Evolutionary conservation across 768 basidiomycete genomes (phyloP), one percentile per base, ranked within the genome.

Genomic region (Russula griseocarnosa): DNA sequence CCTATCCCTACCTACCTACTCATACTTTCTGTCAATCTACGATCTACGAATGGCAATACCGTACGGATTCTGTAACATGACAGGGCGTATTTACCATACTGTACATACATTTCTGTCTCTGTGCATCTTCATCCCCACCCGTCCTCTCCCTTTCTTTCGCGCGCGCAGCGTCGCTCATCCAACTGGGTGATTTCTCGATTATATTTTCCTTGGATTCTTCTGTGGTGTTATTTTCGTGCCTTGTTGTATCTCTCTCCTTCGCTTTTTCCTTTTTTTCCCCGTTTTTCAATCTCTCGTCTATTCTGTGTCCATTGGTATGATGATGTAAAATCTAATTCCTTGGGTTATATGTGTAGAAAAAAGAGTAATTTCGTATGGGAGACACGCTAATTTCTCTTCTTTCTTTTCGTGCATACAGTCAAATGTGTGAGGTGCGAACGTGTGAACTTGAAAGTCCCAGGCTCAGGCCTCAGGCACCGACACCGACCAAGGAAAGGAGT

Each of bases 331-430:
- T 62, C 44, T 61, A 61, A 55, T 55, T 30, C 47, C 53, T 46
- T 34, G 54, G 61, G 61, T 26, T 55, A 44, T 44, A 53, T 36
- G 36, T n/a, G 32, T 55, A 61, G 60, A 54, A 28, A 26, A 54
- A 28, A 26, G 54, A 22, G 47, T 61, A 55, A 36, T 46, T 36
- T 46, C 32, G 30, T 44, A 61, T 36, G 56, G 20, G 44, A 67
- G 75, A 87, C 60, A 81, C 78, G 22, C 71, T 88, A 14, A 85
- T 61, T 28, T 28, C 22, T 22, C 14, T 42, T 4, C 13, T 38
- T 53, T 7, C 11, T 10, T n/a, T 14, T 38, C 38, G 38, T 38
- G 38, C 4, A 14, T 38, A 32, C 32, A 32, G 32, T 32, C 32
- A 32, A 32, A 32, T 32, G 32, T 32, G 7, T 30, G 30, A 30